These are phyloP conservation scores for Pezicula rhizophila DNA, from an alignment of 2,329 filamentous ascomycete species.

Conservation along the genomic window DNA sequence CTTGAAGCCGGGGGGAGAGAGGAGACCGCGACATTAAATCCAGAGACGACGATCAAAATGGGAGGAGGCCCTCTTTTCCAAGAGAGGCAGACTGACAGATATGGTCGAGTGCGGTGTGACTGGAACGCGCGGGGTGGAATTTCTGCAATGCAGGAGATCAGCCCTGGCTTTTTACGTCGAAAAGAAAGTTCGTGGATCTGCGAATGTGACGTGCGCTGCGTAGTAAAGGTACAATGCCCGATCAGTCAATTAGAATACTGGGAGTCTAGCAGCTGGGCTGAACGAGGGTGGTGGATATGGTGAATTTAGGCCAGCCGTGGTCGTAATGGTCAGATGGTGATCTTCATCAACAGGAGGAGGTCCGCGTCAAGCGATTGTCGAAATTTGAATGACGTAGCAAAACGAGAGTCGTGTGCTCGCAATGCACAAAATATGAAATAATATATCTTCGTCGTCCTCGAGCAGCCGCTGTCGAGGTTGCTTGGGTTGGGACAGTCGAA, in stretches of 20 bases:
- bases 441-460: too few relatives aligned
- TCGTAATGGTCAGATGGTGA: background rate
- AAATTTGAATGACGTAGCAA: slow-evolving; percentile 1
- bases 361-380: slow-evolving; percentile 13
- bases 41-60: background rate
- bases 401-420: background rate
- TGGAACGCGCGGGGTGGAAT: slow-evolving; percentile 1
- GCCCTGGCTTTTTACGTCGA: background rate
- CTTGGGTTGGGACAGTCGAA: too few relatives aligned
- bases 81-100: background rate
- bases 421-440: too few relatives aligned
- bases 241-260: background rate
- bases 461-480: too few relatives aligned
- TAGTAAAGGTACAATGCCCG: too few relatives aligned
- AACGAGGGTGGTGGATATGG: background rate
- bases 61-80: background rate
- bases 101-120: background rate
- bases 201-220: background rate
- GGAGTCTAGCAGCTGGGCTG: background rate
- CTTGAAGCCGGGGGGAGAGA: slow-evolving; percentile 20
- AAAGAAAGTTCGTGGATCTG: background rate
- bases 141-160: background rate
- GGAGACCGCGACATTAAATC: slow-evolving; percentile 17
- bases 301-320: background rate
- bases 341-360: background rate